These are phyloP conservation scores for Microdochium paspali DNA, from an alignment of 2,329 filamentous ascomycete species.

Conservation along the genomic window DNA sequence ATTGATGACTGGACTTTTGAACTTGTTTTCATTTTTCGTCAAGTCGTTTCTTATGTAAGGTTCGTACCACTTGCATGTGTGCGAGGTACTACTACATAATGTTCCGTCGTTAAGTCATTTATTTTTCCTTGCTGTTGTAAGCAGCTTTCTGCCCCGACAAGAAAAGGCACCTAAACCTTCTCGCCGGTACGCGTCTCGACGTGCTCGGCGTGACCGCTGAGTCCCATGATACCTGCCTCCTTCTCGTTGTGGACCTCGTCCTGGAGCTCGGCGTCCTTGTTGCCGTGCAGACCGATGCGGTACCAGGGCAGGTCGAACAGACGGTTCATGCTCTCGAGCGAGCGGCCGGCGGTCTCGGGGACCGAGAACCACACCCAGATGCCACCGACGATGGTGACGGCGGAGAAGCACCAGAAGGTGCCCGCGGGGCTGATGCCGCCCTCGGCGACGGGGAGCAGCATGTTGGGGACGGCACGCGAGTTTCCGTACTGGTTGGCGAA, in stretches of 20 bases:
- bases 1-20: too few species aligned
- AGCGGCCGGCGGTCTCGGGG: conserved; percentile 61
- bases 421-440: conserved; percentile 48
- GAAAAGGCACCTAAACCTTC: background rate
- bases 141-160: too few species aligned
- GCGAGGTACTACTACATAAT: too few species aligned
- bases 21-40: too few species aligned
- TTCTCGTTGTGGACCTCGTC: conserved; percentile 35
- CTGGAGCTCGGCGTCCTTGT: conserved; percentile 37
- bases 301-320: conserved; percentile 69
- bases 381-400: conserved; percentile 57
- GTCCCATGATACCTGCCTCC: conserved; percentile 23
- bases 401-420: conserved; percentile 70
- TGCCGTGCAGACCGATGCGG: conserved; percentile 54
- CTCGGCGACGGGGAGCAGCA: conserved; percentile 45
- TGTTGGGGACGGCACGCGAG: conserved; percentile 63
- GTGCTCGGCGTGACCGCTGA: conserved; percentile 18
- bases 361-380: conserved; percentile 64
- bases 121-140: too few species aligned
- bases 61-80: too few species aligned
- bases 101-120: too few species aligned
- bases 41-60: too few species aligned
- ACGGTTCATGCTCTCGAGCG: conserved; percentile 60
- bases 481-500: conserved; percentile 75
- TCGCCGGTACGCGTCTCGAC: conserved; percentile 17